Evolutionary conservation across 2,329 filamentous ascomycete species (phyloP).

Genomic region (Phaeosphaeriaceae sp.): DNA sequence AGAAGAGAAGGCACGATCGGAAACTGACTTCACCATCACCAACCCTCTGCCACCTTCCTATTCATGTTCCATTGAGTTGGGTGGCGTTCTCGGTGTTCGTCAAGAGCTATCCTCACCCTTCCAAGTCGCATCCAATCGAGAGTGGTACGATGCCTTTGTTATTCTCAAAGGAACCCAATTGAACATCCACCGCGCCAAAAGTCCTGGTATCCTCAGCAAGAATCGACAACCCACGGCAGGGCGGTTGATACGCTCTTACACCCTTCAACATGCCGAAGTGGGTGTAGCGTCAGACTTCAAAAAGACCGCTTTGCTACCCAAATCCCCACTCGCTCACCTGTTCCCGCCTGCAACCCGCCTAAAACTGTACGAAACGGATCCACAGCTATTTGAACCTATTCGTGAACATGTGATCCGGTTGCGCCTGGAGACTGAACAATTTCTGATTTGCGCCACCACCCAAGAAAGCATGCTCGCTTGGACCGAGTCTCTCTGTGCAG

Average conservation of each 20-base stretch:
- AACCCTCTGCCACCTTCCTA: constrained; percentile 42
- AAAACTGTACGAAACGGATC: constrained; percentile 54
- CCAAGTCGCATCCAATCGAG: constrained; percentile 66
- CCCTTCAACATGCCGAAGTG: constrained; percentile 75
- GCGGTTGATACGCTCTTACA: constrained; percentile 70
- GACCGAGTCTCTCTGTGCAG: constrained; percentile 71
- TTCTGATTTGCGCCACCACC: constrained; percentile 70
- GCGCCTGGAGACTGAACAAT: constrained; percentile 75
- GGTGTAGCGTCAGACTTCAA: constrained; percentile 75
- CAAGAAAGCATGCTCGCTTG: constrained; percentile 71
- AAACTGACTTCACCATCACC: constrained; percentile 21
- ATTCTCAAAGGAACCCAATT: constrained; percentile 72
- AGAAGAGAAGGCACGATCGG: constrained; percentile 27
- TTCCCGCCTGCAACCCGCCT: constrained; percentile 49
- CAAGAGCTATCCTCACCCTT: constrained; percentile 71
- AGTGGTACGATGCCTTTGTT: constrained; percentile 69
- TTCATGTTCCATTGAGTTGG: constrained; percentile 43
- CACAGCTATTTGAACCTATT: constrained; percentile 53
- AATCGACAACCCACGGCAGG: constrained; percentile 62
- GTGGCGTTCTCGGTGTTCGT: constrained; percentile 59
- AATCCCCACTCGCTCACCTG: constrained; percentile 54
- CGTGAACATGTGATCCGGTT: constrained; percentile 71
- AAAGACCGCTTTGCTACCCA: constrained; percentile 59
- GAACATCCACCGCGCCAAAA: constrained; percentile 68
- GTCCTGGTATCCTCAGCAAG: constrained; percentile 53